Evolutionary conservation across 2,329 filamentous ascomycete genomes (phyloP).

Genomic region (Fusarium sp.): DNA sequence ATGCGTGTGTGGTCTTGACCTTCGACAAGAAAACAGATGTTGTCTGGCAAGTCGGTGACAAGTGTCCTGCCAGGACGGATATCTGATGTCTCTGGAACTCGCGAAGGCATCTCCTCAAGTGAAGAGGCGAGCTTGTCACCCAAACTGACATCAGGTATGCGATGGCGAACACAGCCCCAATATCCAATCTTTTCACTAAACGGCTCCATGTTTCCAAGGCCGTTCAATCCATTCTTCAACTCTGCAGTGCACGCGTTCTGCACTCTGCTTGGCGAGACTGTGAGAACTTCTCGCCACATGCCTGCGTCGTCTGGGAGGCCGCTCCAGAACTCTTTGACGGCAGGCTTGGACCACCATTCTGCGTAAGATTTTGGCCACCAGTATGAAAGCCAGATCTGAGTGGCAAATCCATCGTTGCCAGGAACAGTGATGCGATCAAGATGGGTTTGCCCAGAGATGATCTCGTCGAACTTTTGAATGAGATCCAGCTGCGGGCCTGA

Average conservation of each 20-base stretch:
- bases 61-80: conserved; percentile 2
- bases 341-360: conserved; percentile 3
- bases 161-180: conserved; percentile 11
- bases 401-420: background rate
- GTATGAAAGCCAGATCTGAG: conserved; percentile 11
- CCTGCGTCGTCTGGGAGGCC: conserved; percentile 1
- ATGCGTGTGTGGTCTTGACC: conserved; percentile 12
- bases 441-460: background rate
- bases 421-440: background rate
- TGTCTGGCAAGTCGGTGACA: conserved; percentile 2
- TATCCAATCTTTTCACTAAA: conserved; percentile 4
- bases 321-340: background rate
- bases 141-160: background rate
- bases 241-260: conserved; percentile 1
- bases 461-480: background rate
- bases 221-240: background rate
- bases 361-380: background rate
- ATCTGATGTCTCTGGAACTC: background rate
- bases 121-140: background rate
- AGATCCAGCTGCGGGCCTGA: background rate
- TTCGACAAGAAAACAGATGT: conserved; percentile 12
- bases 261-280: background rate
- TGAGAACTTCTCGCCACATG: conserved; percentile 8
- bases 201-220: background rate
- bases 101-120: background rate